Conservation (phyloP, 768 basidiomycete species). For the Tubosaeta sp. region DNA sequence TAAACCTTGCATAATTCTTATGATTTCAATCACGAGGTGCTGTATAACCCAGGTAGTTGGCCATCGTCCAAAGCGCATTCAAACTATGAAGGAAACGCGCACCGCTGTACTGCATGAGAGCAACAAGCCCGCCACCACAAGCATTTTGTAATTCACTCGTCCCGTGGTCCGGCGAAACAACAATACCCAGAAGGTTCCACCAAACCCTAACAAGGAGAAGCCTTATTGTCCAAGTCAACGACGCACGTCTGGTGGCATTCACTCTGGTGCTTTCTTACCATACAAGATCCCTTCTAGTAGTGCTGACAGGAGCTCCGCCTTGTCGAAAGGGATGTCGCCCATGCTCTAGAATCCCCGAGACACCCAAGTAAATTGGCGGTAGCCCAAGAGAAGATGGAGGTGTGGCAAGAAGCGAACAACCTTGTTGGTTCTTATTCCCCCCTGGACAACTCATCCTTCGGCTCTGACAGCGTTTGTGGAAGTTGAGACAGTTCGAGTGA, state of each 20-base stretch:
- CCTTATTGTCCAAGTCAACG: constrained; percentile 8
- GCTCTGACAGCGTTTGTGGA: too few relatives aligned
- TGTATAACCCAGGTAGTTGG: neutral
- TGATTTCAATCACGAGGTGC: constrained; percentile 16
- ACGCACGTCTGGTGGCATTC: too few relatives aligned
- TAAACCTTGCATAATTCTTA: constrained; percentile 18
- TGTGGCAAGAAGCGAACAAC: too few relatives aligned
- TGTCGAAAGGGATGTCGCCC: constrained; percentile 1
- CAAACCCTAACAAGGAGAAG: constrained; percentile 30
- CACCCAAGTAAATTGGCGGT: too few relatives aligned
- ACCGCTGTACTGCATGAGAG: constrained; percentile 24
- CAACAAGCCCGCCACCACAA: constrained; percentile 16
- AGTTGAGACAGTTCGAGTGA: too few relatives aligned
- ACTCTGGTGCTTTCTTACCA: neutral
- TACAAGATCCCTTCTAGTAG: constrained; percentile 2
- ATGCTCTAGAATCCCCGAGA: neutral
- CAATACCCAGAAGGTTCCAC: constrained; percentile 22
- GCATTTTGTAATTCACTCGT: constrained; percentile 13
- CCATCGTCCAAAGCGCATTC: too few relatives aligned
- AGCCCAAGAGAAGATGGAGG: too few relatives aligned
- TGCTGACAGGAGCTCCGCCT: constrained; percentile 2
- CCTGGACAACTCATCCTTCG: too few relatives aligned
- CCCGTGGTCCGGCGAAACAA: neutral
- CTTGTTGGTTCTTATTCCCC: too few relatives aligned
- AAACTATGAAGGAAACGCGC: neutral